Conservation (phyloP, 2,329 filamentous ascomycete species). For the Fusarium citri region DNA sequence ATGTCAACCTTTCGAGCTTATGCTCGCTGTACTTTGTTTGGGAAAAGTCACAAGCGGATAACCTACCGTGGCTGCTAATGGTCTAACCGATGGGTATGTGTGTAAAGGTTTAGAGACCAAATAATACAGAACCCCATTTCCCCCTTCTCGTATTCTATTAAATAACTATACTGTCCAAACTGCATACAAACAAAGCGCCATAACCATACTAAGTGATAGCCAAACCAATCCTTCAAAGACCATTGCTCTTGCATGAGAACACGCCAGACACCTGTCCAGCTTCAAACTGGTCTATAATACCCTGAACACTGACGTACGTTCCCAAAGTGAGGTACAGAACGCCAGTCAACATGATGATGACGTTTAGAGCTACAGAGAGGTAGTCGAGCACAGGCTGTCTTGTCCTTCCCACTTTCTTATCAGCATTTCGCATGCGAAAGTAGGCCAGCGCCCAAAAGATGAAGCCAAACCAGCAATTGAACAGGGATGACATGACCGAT, state of each 20-base stretch:
- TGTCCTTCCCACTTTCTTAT: constrained; percentile 63
- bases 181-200: neutral
- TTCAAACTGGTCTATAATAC: constrained; percentile 80
- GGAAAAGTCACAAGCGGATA: neutral
- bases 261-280: constrained; percentile 73
- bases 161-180: neutral
- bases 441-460: constrained; percentile 93
- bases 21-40: neutral
- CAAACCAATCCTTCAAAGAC: constrained; percentile 56
- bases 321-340: constrained; percentile 82
- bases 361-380: constrained; percentile 73
- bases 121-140: neutral
- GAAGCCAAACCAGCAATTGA: constrained; percentile 94
- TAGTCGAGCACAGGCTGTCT: constrained; percentile 63
- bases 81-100: neutral
- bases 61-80: neutral
- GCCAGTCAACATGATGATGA: constrained; percentile 78
- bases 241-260: constrained; percentile 81
- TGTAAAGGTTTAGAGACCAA: neutral
- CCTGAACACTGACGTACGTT: constrained; percentile 81
- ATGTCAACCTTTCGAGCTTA: neutral
- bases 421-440: constrained; percentile 77
- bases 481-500: constrained; percentile 83
- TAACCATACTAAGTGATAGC: no score
- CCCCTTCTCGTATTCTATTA: neutral